phyloP scores from a whole-genome alignment of 352 stramenopile species.

The Phytophthora ohioensis region DNA sequence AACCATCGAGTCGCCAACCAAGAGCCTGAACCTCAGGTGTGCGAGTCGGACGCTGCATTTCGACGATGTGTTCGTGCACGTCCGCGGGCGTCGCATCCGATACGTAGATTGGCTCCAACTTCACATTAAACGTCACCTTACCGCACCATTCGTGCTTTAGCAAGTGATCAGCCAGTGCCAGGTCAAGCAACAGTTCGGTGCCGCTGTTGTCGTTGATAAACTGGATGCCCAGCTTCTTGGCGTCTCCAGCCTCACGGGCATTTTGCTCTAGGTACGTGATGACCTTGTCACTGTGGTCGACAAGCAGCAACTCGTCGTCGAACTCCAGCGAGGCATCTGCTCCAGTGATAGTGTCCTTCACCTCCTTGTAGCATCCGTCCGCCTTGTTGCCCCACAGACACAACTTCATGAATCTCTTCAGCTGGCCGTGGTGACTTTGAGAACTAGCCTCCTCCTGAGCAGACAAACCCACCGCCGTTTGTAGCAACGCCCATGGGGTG shows the following conservation, averaged over 20 bases:
- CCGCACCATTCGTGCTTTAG: slow-evolving; percentile 57
- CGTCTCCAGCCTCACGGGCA: slow-evolving; percentile 19
- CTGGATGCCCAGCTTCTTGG: slow-evolving; percentile 41
- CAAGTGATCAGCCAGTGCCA: slow-evolving; percentile 73
- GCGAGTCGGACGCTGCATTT: slow-evolving; percentile 49
- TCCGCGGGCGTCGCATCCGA: slow-evolving; percentile 73
- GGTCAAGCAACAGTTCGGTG: slow-evolving; percentile 73
- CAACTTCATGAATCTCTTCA: slow-evolving; percentile 72
- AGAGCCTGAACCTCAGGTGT: slow-evolving; percentile 54
- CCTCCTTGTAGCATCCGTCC: slow-evolving; percentile 77
- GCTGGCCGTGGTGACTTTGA: slow-evolving; percentile 44
- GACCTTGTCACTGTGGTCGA: slow-evolving; percentile 65
- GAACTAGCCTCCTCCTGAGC: slow-evolving; percentile 28
- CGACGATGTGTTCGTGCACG: slow-evolving; percentile 64
- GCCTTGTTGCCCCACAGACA: slow-evolving; percentile 85
- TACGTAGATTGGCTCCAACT: slow-evolving; percentile 81
- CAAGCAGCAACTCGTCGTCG: slow-evolving; percentile 67
- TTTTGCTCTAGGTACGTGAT: slow-evolving; percentile 48
- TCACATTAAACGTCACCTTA: slow-evolving; percentile 77
- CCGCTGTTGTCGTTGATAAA: slow-evolving; percentile 88
- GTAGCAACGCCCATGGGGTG: slow-evolving; percentile 66
- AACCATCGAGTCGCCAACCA: slow-evolving; percentile 47
- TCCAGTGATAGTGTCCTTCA: slow-evolving; percentile 76
- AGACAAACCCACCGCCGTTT: slow-evolving; percentile 55
- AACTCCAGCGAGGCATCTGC: slow-evolving; percentile 58